Base-by-base conservation (phyloP, 768 basidiomycete genomes). In the Mycena rebaudengoi region DNA sequence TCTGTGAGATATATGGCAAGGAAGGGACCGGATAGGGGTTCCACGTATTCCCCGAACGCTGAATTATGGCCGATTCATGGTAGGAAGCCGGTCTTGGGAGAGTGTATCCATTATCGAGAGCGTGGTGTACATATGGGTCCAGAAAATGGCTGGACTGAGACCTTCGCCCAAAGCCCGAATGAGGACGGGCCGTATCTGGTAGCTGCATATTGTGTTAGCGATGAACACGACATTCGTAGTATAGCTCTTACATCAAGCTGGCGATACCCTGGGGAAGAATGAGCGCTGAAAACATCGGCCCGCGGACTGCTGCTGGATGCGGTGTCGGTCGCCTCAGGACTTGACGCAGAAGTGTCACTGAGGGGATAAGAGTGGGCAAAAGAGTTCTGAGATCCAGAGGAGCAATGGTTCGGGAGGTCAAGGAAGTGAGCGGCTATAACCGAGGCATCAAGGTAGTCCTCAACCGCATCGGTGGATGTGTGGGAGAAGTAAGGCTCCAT, bases 351-450 rank as follows among this genome's bases (percentile, higher is more conserved):
- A 23, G 60, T 54, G 26, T 54, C 52, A 29, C 60, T 54, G 25
- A 26, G 26, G 8, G 41, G 16, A 20, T 62, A 54, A 1, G 45
- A 33, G 8, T 8, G 49, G 21, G 4, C 14, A 4, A 40, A 54
- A 25, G 25, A 13, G n/a, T 53, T 37, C 16, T 51, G 49, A 20
- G 26, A 25, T 4, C 18, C 35, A 35, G 8, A 25, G 20, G 60
- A 30, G 21, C 45, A 48, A 7, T 53, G 43, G 21, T 5, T 41
- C 2, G 51, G 45, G 8, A 62, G 11, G 21, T 62, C 51, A 3
- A 54, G 45, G 21, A 48, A 48, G n/a, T 62, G 44, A 12, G 29
- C 44, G 11, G 52, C 60, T 52, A 62, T 62, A 16, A 62, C 45
- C 4, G 52, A 54, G 18, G 52, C 60, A 37, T 62, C 60, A 23